Percentiles rank a stretch among this genome's conserved stretches.
Conservation (phyloP, 2,329 filamentous ascomycete genomes). For the Arthroderma uncinatum region DNA sequence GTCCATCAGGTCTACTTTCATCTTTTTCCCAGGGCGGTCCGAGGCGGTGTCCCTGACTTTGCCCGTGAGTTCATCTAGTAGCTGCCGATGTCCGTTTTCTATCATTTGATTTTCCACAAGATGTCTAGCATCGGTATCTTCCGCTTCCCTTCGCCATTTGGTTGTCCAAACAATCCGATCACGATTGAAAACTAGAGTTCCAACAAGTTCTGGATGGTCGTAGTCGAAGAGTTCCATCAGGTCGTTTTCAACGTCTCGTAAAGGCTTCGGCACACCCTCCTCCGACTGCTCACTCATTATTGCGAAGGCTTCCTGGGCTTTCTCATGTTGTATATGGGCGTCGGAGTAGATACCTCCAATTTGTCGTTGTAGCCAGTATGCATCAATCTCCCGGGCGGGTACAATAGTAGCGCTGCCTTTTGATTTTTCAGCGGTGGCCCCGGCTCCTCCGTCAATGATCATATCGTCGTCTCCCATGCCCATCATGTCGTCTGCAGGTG, state of each 20-base stretch:
- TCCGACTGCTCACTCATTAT: slow-evolving; percentile 65
- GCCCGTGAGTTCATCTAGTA: slow-evolving; percentile 78
- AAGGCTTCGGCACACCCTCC: slow-evolving; percentile 68
- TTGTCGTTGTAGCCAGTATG: slow-evolving; percentile 91
- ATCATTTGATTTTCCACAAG: slow-evolving; percentile 84
- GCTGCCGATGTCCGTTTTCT: slow-evolving; percentile 72
- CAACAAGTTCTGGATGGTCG: slow-evolving; percentile 85
- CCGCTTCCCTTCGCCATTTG: slow-evolving; percentile 68
- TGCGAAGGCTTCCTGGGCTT: slow-evolving; percentile 71
- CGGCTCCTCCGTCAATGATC: slow-evolving; percentile 61
- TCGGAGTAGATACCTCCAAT: slow-evolving; percentile 82
- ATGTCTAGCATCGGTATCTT: slow-evolving; percentile 58
- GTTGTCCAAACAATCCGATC: slow-evolving; percentile 96
- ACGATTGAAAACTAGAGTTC: slow-evolving; percentile 79
- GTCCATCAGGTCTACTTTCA: slow-evolving; percentile 77
- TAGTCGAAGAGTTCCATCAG: slow-evolving; percentile 98
- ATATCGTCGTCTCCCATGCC: slow-evolving; percentile 53
- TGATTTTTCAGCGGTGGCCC: slow-evolving; percentile 32
- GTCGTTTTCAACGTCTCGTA: slow-evolving; percentile 94
- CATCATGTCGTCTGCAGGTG: slow-evolving; percentile 36
- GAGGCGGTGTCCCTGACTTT: slow-evolving; percentile 48
- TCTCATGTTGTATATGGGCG: slow-evolving; percentile 85
- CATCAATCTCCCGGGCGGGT: slow-evolving; percentile 81
- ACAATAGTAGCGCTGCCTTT: slow-evolving; percentile 48
- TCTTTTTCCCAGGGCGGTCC: slow-evolving; percentile 61